Evolutionary conservation across 208 protist genomes (phyloP).

Genomic region (Porcisia hertigi): DNA sequence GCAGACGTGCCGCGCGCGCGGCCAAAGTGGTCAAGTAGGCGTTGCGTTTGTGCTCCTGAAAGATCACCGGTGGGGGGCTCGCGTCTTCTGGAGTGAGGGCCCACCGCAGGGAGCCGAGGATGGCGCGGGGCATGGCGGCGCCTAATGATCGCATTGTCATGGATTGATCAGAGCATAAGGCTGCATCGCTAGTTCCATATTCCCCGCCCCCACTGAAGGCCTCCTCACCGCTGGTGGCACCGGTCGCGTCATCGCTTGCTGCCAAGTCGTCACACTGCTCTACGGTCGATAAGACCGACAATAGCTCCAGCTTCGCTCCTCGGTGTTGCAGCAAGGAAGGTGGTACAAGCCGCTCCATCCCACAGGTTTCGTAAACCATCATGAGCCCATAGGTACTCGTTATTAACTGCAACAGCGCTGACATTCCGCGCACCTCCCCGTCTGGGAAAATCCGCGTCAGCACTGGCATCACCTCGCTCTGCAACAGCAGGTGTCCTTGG

Average conservation of each 20-base stretch:
- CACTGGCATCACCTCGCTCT: constrained; percentile 58
- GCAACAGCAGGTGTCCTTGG: constrained; percentile 54
- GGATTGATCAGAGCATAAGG: background rate
- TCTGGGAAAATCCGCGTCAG: constrained; percentile 69
- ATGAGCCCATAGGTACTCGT: constrained; percentile 56
- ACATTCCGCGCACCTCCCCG: constrained; percentile 63
- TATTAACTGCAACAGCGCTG: constrained; percentile 55
- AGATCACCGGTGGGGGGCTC: constrained; percentile 27
- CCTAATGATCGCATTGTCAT: background rate
- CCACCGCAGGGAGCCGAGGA: constrained; percentile 80
- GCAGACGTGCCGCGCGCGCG: constrained; percentile 46
- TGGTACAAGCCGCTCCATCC: constrained; percentile 33
- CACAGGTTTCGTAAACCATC: constrained; percentile 60
- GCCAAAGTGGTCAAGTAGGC: constrained; percentile 42
- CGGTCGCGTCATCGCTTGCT: background rate
- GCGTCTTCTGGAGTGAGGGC: constrained; percentile 46
- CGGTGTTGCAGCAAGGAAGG: constrained; percentile 14
- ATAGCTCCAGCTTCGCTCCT: background rate
- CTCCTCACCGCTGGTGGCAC: constrained; percentile 4
- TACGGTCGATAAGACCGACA: background rate
- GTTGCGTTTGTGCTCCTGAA: constrained; percentile 4
- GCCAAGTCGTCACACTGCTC: background rate
- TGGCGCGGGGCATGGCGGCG: constrained; percentile 36
- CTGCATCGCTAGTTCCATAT: background rate
- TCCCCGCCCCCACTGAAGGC: background rate